Base-by-base conservation (phyloP, 176 grass and related monocot genomes). In the Miscanthus lutarioriparius region DNA sequence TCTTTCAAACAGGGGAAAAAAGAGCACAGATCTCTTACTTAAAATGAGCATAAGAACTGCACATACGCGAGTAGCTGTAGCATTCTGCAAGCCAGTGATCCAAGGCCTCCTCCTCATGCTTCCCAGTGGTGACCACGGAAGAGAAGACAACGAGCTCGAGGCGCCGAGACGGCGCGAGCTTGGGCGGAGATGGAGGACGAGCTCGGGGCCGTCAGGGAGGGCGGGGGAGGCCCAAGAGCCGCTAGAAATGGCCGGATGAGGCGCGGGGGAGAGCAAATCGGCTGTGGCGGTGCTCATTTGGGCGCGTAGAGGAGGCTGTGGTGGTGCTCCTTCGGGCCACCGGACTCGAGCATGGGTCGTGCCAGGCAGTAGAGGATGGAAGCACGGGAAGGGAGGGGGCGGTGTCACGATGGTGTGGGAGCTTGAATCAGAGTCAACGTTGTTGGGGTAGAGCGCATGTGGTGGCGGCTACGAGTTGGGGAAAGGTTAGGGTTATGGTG, bases 51-150 rank as follows among this genome's bases (percentile, higher is more conserved):
- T 0, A 38, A 17, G 38, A 86, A 13, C 7, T 68, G 15, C 16
- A 83, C 85, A 33, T 93, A 93, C 88, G 4, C 88, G 84, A 83
- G 84, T 90, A 36, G 88, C 88, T 74, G 88, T 79, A 11, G 88
- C 88, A 32, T 78, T 90, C 84, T 86, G 88, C 38, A 90, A 86
- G 1, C 88, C 88, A 3, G 88, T 73, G 56, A 90, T 90, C 48
- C 88, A 84, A 6, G 88, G 83, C 47, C 88, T 74, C 67, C 84
- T 14, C 58, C 88, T 90, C 88, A 90, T 90, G 20, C 19, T 19
- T 53, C 9, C 39, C 5, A 0, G 32, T n/a, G 7, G 27, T 41
- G 56, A 3, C 22, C 56, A 25, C 9, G 4, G 58, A 12, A 12
- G n/a, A 9, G n/a, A 26, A 23, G n/a, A 62, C 23, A n/a, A 10